These are phyloP conservation scores for Verbascum thapsus DNA, from an alignment of 257 asterid genomes.

Conservation along the genomic window DNA sequence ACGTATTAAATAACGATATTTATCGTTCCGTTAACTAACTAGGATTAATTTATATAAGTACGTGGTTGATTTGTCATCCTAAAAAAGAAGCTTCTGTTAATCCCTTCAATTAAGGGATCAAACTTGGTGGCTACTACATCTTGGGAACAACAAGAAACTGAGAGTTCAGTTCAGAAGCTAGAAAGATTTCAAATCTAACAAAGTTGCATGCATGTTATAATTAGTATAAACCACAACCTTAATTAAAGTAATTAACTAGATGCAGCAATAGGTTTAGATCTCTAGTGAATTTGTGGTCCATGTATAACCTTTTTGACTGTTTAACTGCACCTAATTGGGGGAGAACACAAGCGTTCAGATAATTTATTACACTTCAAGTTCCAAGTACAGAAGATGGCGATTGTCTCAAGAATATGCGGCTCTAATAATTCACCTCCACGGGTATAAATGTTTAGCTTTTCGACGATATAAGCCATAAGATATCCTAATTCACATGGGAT, in stretches of 20 bases:
- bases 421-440: conserved; percentile 23
- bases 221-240: neutral
- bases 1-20: too few relatives aligned
- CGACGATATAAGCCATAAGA: too few relatives aligned
- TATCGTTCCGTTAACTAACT: too few relatives aligned
- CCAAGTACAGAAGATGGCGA: conserved; percentile 34
- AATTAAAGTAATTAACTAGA: neutral
- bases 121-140: neutral
- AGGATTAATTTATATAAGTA: too few relatives aligned
- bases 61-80: neutral
- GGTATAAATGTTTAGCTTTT: too few relatives aligned
- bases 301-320: conserved; percentile 12
- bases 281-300: conserved; percentile 33
- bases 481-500: too few relatives aligned
- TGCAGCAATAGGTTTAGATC: neutral
- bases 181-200: neutral
- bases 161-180: too few relatives aligned
- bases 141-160: neutral
- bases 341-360: conserved; percentile 1
- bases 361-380: conserved; percentile 1
- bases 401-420: conserved; percentile 45
- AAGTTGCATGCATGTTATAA: too few relatives aligned
- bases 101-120: neutral
- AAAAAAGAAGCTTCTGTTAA: conserved; percentile 11
- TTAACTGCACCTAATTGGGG: conserved; percentile 22